Base-by-base conservation (phyloP, 345 rosid genomes). In the Carallia brachiata region DNA sequence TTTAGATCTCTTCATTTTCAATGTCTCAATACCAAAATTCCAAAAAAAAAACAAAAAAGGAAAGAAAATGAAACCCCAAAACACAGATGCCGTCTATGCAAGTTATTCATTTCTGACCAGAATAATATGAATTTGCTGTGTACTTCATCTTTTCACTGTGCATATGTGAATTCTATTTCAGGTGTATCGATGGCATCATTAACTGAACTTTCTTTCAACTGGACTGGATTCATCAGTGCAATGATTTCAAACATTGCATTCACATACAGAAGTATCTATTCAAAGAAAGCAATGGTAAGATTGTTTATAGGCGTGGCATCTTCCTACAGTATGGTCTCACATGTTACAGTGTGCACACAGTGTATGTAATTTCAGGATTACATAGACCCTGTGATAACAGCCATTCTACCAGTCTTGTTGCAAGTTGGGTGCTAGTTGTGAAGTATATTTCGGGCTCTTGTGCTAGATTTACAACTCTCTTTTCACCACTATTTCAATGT, bases 241-340 rank as follows among this genome's bases (percentile, higher is more conserved):
- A 91, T 94, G 98, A 94, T 94, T 56, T 94, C 97, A 73, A 94
- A 94, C 79, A 75, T 94, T 34, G 92, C 99, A 48, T 94, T 91
- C 86, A 91, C 99, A 68, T 94, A 94, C 90, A 73, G 97, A 75
- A 95, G 97, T 77, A 84, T 95, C 77, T 90, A 90, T 81, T 95
- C 97, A 65, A 92, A 95, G 93, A 92, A 91, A 84, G 97, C 99
- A 68, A 95, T 95, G 97, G 99, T 91, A 66, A 84, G 77, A 19
- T 57, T 70, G 6, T 32, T 12, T 19, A 16, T 6, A 63, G 63
- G 62, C 37, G 8, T 19, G 54, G 50, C 28, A 37, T 37, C 40
- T 37, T 37, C 40, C 40, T 37, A 1, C 9, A 6, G 6, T 37
- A 6, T 37, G 7, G 8, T 37, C 40, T 6, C 8, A 37, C 40